A percentile compares a stretch with the other conserved stretches of the same genome.
Conservation (phyloP, 345 rosid species). For the Eucalyptus brandiana region DNA sequence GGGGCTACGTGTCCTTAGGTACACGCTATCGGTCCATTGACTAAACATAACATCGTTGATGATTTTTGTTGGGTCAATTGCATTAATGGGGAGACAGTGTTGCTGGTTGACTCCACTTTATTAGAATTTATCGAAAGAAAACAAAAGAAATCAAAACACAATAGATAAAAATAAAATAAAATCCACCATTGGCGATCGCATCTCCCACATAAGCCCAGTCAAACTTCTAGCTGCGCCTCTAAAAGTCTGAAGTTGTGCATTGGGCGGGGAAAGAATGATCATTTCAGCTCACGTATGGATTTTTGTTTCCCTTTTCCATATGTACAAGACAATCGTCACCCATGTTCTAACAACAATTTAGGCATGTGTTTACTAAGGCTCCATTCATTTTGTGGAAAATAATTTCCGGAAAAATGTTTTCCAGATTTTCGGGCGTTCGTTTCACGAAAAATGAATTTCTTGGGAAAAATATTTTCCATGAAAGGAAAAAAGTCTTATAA, state of each 20-base stretch:
- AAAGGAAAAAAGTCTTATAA: too few species aligned
- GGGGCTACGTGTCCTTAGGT: background rate
- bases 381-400: accelerated
- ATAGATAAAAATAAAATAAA: background rate
- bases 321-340: background rate
- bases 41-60: background rate
- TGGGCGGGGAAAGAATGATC: background rate
- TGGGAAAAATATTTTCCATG: too few species aligned
- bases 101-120: background rate
- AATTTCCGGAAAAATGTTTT: accelerated
- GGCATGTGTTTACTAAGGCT: background rate
- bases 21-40: background rate
- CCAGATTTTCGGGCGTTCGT: accelerated
- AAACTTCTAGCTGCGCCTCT: background rate
- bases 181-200: background rate
- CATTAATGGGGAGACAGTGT: background rate
- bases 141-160: background rate
- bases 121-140: background rate
- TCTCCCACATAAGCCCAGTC: background rate
- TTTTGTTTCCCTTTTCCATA: background rate
- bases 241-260: background rate
- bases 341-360: background rate
- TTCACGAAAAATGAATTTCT: too few species aligned
- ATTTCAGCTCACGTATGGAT: background rate
- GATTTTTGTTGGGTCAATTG: background rate